phyloP scores from a whole-genome alignment of 2,329 filamentous ascomycete species.

The Trematosphaeria pertusa region DNA sequence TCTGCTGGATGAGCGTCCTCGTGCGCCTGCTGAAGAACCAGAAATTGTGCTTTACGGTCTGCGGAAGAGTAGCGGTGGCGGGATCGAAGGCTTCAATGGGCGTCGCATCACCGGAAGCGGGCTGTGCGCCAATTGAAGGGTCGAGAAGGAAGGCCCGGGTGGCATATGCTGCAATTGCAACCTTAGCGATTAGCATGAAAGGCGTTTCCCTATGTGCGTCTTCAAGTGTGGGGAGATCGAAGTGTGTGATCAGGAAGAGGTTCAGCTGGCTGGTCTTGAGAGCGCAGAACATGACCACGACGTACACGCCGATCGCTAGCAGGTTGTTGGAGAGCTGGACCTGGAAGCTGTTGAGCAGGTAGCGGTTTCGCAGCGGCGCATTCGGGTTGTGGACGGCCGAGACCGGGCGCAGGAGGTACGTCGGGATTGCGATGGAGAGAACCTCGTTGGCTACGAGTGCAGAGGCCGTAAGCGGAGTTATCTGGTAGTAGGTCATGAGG shows the following conservation, averaged over 20 bases:
- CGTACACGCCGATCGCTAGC: conserved; percentile 76
- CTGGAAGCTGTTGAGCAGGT: conserved; percentile 47
- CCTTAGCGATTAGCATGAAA: conserved; percentile 54
- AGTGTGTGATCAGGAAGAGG: conserved; percentile 74
- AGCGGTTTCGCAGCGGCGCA: conserved; percentile 51
- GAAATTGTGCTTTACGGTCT: conserved; percentile 76
- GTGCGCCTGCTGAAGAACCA: conserved; percentile 76
- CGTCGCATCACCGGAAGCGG: conserved; percentile 55
- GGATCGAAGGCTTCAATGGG: conserved; percentile 68
- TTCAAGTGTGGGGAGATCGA: conserved; percentile 73
- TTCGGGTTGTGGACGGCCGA: conserved; percentile 68
- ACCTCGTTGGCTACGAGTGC: conserved; percentile 72
- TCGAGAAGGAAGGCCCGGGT: conserved; percentile 80
- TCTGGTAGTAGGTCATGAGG: conserved; percentile 76
- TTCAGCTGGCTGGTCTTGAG: conserved; percentile 73
- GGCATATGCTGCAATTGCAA: conserved; percentile 74
- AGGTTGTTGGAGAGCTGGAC: conserved; percentile 65
- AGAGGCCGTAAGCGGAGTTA: conserved; percentile 67
- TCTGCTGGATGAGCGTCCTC: conserved; percentile 63
- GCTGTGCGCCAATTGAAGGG: conserved; percentile 65
- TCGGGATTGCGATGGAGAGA: conserved; percentile 73
- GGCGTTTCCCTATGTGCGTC: conserved; percentile 69
- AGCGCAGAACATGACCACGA: conserved; percentile 72
- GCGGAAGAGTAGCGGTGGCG: conserved; percentile 66
- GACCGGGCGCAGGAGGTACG: conserved; percentile 74